A percentile compares a stretch with the other conserved stretches of the same genome.
phyloP scores from a whole-genome alignment of 345 rosid species.

The Sisymbrium irio region DNA sequence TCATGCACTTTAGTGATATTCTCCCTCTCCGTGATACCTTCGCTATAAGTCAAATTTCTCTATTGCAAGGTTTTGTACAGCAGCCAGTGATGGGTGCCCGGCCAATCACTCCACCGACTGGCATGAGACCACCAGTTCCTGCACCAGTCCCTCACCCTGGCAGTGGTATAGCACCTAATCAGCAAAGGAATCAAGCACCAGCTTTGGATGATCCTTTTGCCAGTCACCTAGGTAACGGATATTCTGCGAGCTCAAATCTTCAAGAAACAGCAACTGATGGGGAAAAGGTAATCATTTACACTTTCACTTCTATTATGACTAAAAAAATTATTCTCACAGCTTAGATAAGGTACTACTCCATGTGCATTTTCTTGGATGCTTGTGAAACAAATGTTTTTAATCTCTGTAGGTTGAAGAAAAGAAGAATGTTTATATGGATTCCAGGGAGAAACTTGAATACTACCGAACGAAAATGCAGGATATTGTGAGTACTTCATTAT shows the following conservation, averaged over 20 bases:
- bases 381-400: constrained; percentile 9
- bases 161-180: constrained; percentile 43
- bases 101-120: constrained; percentile 51
- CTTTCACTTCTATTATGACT: not conserved
- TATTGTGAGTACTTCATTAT: constrained; percentile 65
- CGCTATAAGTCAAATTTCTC: not conserved
- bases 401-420: constrained; percentile 54
- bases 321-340: not conserved
- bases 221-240: constrained; percentile 44
- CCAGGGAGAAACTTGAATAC: constrained; percentile 89
- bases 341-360: not conserved
- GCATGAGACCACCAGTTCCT: constrained; percentile 67
- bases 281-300: constrained; percentile 50
- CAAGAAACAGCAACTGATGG: constrained; percentile 49
- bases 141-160: constrained; percentile 46
- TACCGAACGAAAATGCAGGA: constrained; percentile 95
- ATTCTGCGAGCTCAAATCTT: constrained; percentile 40
- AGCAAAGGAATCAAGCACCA: constrained; percentile 48
- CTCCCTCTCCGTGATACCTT: constrained; percentile 26
- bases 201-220: constrained; percentile 59
- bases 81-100: constrained; percentile 57
- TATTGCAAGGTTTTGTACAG: constrained; percentile 62
- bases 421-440: constrained; percentile 70
- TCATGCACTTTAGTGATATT: constrained; percentile 19
- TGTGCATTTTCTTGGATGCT: constrained; percentile 23